Percentiles rank a stretch among this genome's conserved stretches.
Evolutionary conservation across 2,329 filamentous ascomycete species (phyloP).

Genomic region (Geosmithia putterillii): DNA sequence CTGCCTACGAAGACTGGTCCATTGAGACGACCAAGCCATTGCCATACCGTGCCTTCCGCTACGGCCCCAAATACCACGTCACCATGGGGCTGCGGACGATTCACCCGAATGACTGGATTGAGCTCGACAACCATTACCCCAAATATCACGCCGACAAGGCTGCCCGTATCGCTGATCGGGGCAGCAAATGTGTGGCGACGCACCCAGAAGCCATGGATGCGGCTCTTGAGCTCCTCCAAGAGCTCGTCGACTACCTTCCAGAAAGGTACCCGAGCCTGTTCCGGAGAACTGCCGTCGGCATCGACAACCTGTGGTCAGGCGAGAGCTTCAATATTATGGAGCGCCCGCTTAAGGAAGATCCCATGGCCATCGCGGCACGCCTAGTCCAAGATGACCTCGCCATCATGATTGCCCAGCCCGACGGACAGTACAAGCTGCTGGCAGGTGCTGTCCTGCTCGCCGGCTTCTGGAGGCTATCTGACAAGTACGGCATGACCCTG

Average conservation of each 20-base stretch:
- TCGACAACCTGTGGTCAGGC: constrained; percentile 59
- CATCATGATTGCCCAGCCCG: constrained; percentile 65
- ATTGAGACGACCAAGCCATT: constrained; percentile 57
- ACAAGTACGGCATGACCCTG: constrained; percentile 71
- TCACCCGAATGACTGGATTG: constrained; percentile 66
- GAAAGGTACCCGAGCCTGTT: constrained; percentile 65
- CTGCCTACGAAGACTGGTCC: constrained; percentile 57
- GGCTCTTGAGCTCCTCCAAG: constrained; percentile 64
- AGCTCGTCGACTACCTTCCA: constrained; percentile 59
- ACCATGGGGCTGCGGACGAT: constrained; percentile 67
- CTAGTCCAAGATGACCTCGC: constrained; percentile 74
- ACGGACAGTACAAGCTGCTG: constrained; percentile 72
- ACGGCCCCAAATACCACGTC: constrained; percentile 64
- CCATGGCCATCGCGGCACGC: constrained; percentile 62
- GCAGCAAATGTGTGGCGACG: constrained; percentile 54
- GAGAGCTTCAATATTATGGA: constrained; percentile 59
- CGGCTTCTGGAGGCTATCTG: constrained; percentile 72
- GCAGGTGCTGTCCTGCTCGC: constrained; percentile 65
- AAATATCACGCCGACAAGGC: constrained; percentile 63
- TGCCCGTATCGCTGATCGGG: constrained; percentile 53
- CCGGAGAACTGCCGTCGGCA: constrained; percentile 46
- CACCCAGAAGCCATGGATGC: constrained; percentile 58
- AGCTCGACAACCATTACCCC: constrained; percentile 69
- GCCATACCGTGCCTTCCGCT: constrained; percentile 66
- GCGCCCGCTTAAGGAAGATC: constrained; percentile 58